Percentiles rank a stretch among this genome's conserved stretches.
These are phyloP conservation scores for Hemileccinum impolitum DNA, from an alignment of 768 basidiomycete genomes.

Conservation along the genomic window DNA sequence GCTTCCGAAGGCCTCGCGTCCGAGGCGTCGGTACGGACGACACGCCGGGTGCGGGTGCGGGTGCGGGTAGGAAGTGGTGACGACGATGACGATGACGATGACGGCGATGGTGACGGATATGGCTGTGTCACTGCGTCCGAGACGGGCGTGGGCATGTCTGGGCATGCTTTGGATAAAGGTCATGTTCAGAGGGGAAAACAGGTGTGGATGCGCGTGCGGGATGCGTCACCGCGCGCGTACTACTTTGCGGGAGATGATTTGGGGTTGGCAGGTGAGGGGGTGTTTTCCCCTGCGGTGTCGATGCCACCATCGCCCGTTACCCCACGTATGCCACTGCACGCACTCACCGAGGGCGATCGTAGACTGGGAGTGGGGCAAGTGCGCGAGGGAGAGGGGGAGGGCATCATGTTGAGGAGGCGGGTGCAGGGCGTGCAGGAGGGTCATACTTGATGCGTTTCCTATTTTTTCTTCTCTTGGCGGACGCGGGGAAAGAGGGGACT, in stretches of 20 bases:
- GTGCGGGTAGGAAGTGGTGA: too few species aligned
- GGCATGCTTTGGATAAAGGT: too few species aligned
- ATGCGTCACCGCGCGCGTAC: constrained; percentile 38
- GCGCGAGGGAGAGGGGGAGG: constrained; percentile 6
- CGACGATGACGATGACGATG: neutral
- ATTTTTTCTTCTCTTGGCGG: neutral
- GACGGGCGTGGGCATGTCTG: neutral
- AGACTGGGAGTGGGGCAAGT: constrained; percentile 1
- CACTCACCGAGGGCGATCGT: constrained; percentile 7
- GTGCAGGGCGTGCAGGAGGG: constrained; percentile 3
- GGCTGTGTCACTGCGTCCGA: neutral
- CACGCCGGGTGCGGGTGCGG: too few species aligned
- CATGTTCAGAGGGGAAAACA: too few species aligned
- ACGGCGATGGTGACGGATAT: neutral
- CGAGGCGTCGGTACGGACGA: constrained; percentile 13
- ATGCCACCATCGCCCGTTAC: constrained; percentile 62
- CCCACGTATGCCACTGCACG: constrained; percentile 34
- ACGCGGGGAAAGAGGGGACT: neutral
- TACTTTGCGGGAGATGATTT: constrained; percentile 52
- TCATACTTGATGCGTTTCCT: constrained; percentile 6
- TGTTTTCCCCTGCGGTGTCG: constrained; percentile 70
- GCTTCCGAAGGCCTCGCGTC: constrained; percentile 11
- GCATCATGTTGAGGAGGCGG: constrained; percentile 21
- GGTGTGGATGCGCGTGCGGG: too few species aligned
- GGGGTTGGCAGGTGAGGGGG: constrained; percentile 64